phyloP scores from a whole-genome alignment of 306 rosid species.

The Urtica urens region DNA sequence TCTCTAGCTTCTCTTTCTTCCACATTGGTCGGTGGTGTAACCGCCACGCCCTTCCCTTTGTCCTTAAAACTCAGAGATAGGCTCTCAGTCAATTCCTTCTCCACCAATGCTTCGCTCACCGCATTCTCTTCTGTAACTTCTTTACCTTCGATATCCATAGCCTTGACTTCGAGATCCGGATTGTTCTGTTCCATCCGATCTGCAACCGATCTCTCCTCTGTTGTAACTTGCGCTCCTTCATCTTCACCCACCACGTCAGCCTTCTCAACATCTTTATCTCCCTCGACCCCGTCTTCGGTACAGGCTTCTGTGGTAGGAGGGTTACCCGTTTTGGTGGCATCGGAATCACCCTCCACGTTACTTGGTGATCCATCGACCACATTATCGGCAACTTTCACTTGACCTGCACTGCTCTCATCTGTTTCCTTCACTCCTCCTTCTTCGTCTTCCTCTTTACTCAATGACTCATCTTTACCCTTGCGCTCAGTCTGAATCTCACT shows the following conservation, averaged over 20 bases:
- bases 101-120: slow-evolving; percentile 23
- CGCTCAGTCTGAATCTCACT: slow-evolving; percentile 20
- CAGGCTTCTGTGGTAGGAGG: too few relatives aligned
- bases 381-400: slow-evolving; percentile 19
- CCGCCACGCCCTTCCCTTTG: slow-evolving; percentile 70
- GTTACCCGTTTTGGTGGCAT: too few relatives aligned
- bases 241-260: slow-evolving; percentile 22
- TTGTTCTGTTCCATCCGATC: slow-evolving; percentile 28
- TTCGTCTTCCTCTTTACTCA: too few relatives aligned
- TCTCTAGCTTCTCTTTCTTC: slow-evolving; percentile 43
- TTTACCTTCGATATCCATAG: slow-evolving; percentile 25
- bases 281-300: slow-evolving; percentile 13
- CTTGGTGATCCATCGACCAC: slow-evolving; percentile 23
- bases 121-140: slow-evolving; percentile 33
- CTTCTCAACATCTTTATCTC: slow-evolving; percentile 18
- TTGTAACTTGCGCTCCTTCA: slow-evolving; percentile 18
- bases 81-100: slow-evolving; percentile 17
- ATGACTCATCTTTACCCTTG: slow-evolving; percentile 16
- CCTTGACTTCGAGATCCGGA: slow-evolving; percentile 31
- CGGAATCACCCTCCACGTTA: slow-evolving; percentile 22
- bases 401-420: slow-evolving; percentile 12
- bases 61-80: slow-evolving; percentile 47
- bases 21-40: slow-evolving; percentile 24
- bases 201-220: slow-evolving; percentile 23
- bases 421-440: slow-evolving; percentile 18